Evolutionary conservation across 345 rosid species (phyloP).

Genomic region (Lumnitzera littorea): DNA sequence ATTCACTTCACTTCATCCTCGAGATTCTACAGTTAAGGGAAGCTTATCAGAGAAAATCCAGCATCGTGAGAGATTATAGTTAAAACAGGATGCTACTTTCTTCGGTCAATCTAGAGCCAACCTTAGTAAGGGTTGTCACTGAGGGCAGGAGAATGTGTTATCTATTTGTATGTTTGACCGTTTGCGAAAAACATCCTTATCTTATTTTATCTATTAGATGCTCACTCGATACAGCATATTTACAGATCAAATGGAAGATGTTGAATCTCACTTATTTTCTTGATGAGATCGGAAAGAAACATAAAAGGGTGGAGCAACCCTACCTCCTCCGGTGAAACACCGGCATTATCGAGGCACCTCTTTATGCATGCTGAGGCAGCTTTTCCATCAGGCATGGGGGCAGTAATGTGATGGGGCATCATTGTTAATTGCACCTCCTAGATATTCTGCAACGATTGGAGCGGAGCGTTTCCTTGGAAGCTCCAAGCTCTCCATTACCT

Average conservation of each 20-base stretch:
- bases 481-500: constrained; percentile 99
- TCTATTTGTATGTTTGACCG: too few species aligned
- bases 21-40: constrained; percentile 47
- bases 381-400: constrained; percentile 89
- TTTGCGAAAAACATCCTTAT: too few species aligned
- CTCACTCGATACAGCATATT: too few species aligned
- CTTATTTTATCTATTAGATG: too few species aligned
- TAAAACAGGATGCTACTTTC: background rate
- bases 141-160: too few species aligned
- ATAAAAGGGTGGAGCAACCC: background rate
- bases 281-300: background rate
- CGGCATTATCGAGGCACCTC: constrained; percentile 95
- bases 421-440: constrained; percentile 96
- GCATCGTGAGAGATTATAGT: background rate
- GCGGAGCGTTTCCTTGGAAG: constrained; percentile 95
- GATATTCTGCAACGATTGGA: constrained; percentile 87
- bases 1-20: constrained; percentile 93
- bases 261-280: background rate
- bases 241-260: background rate
- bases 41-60: background rate
- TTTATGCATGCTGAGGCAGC: constrained; percentile 81
- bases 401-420: constrained; percentile 98
- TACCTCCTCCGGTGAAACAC: constrained; percentile 97
- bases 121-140: background rate
- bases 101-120: background rate